Conservation (phyloP, 2,329 filamentous ascomycete genomes). For the Monosporascus sp. region DNA sequence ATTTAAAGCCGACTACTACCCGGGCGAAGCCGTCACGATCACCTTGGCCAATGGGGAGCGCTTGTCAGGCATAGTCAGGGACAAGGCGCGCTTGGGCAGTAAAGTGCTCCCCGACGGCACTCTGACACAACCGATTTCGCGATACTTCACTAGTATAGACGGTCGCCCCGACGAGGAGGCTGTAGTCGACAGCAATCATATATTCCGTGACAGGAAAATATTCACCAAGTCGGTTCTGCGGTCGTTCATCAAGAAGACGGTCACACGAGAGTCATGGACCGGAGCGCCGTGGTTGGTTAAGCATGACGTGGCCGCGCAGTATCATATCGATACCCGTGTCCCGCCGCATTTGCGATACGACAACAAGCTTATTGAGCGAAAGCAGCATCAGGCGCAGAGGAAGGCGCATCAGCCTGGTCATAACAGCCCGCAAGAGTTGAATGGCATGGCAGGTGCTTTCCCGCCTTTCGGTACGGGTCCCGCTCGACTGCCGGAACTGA, state of each 20-base stretch:
- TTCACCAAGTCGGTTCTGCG: constrained; percentile 94
- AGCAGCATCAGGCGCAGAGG: constrained; percentile 63
- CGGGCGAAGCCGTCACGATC: constrained; percentile 77
- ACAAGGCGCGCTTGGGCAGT: constrained; percentile 73
- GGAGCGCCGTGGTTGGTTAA: constrained; percentile 98
- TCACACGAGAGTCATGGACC: constrained; percentile 87
- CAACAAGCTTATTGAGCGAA: constrained; percentile 71
- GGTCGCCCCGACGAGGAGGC: constrained; percentile 66
- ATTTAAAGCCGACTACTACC: constrained; percentile 87
- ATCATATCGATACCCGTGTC: constrained; percentile 82
- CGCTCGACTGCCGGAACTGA: constrained; percentile 63
- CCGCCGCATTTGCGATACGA: constrained; percentile 79
- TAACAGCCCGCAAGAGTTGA: constrained; percentile 34
- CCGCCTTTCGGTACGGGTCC: constrained; percentile 35
- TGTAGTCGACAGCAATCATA: constrained; percentile 73
- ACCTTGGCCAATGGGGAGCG: constrained; percentile 64
- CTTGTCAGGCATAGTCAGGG: constrained; percentile 69
- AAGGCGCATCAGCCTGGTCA: constrained; percentile 43
- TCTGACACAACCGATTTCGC: constrained; percentile 64
- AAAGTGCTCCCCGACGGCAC: constrained; percentile 62
- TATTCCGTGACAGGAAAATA: constrained; percentile 80
- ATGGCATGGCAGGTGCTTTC: constrained; percentile 27
- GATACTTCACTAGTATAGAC: constrained; percentile 75
- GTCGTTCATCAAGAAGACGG: constrained; percentile 90
- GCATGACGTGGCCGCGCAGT: constrained; percentile 73